Evolutionary conservation across 148 eudicot species (phyloP).

Genomic region (Cornus kousa): DNA sequence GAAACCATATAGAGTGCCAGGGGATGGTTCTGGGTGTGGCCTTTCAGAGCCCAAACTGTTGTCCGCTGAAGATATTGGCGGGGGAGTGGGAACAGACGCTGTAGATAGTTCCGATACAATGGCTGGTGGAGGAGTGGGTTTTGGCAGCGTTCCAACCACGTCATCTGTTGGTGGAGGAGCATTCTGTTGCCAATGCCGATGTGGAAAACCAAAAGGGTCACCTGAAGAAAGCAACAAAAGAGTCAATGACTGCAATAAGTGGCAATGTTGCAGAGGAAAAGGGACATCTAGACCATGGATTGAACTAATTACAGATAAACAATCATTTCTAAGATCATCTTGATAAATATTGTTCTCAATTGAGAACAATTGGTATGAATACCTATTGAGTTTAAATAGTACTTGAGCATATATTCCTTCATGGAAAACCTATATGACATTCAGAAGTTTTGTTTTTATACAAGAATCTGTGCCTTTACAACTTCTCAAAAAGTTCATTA

Average conservation of each 20-base stretch:
- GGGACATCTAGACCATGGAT: not conserved
- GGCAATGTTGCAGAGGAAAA: not conserved
- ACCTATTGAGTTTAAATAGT: not conserved
- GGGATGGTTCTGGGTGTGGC: constrained; percentile 19
- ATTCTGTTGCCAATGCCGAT: constrained; percentile 29
- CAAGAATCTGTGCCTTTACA: not conserved
- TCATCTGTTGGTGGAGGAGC: constrained; percentile 21
- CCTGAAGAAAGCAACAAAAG: constrained; percentile 26
- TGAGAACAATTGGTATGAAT: not conserved
- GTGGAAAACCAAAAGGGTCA: constrained; percentile 30
- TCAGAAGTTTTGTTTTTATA: not conserved
- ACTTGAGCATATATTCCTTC: not conserved
- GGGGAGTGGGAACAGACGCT: constrained; percentile 22
- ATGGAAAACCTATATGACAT: not conserved
- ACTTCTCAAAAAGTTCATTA: not conserved
- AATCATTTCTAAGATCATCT: not conserved
- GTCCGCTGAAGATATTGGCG: constrained; percentile 22
- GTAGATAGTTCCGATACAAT: constrained; percentile 15
- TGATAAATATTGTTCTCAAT: not conserved
- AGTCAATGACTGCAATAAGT: not conserved
- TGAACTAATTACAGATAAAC: not conserved
- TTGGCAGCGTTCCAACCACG: constrained; percentile 17
- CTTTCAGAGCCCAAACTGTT: constrained; percentile 39
- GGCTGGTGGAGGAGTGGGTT: constrained; percentile 20
- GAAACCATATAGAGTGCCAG: constrained; percentile 19